A percentile compares a stretch with the other conserved stretches of the same genome.
phyloP scores from a whole-genome alignment of 345 rosid genomes.

The Anastatica hierochuntica region DNA sequence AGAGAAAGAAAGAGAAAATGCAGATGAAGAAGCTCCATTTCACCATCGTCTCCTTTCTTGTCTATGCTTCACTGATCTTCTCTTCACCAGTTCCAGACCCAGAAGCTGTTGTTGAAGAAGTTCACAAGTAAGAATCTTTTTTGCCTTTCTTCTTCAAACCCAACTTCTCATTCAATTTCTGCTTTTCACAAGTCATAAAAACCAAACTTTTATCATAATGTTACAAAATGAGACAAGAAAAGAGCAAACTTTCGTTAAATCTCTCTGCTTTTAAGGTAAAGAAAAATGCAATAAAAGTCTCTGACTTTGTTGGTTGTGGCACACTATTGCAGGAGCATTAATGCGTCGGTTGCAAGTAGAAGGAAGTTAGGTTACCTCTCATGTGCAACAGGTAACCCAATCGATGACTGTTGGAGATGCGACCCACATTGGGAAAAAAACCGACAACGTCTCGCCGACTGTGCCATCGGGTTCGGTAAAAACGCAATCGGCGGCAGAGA shows the following conservation, averaged over 20 bases:
- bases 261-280: too few relatives aligned
- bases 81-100: constrained; percentile 59
- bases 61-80: constrained; percentile 24
- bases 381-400: constrained; percentile 66
- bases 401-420: constrained; percentile 82
- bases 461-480: constrained; percentile 75
- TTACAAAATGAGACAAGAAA: too few relatives aligned
- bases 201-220: not conserved
- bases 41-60: constrained; percentile 27
- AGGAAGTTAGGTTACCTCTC: constrained; percentile 62
- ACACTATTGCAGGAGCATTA: constrained; percentile 57
- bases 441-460: constrained; percentile 62
- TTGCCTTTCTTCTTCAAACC: not conserved
- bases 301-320: too few relatives aligned
- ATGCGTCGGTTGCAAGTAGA: constrained; percentile 41
- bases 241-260: too few relatives aligned
- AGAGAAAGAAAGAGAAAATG: constrained; percentile 21
- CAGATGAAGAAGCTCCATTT: constrained; percentile 18
- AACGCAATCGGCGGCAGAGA: constrained; percentile 70
- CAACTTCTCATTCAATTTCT: too few relatives aligned
- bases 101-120: constrained; percentile 46
- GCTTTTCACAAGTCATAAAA: too few relatives aligned
- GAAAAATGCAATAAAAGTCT: too few relatives aligned
- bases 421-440: constrained; percentile 70
- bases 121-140: constrained; percentile 50